phyloP scores from a whole-genome alignment of 2,329 filamentous ascomycete species.

The Madurella fahalii region DNA sequence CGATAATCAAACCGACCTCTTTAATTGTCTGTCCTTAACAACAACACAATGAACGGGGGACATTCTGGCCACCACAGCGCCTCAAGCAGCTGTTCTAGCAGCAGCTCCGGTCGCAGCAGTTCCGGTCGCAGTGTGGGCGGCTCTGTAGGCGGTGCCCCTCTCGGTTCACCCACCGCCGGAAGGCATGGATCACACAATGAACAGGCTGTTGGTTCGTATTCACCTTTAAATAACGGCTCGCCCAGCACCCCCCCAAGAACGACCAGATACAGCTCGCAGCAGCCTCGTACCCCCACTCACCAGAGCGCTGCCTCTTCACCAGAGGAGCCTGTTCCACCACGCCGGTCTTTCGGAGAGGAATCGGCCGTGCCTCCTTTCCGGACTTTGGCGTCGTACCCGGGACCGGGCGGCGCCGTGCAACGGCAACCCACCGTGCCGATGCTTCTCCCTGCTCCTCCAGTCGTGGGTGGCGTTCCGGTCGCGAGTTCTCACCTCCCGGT shows the following conservation, averaged over 20 bases:
- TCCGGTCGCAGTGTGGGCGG: neutral
- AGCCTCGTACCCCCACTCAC: too few species aligned
- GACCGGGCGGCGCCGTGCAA: neutral
- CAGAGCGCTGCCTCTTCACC: too few species aligned
- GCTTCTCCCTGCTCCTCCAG: neutral
- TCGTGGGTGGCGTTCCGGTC: neutral
- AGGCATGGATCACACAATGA: neutral
- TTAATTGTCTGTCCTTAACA: neutral
- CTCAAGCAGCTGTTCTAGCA: neutral
- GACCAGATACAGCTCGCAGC: neutral
- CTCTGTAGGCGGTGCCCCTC: conserved; percentile 8
- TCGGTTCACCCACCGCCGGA: neutral
- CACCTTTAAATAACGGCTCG: too few species aligned
- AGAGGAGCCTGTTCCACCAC: neutral
- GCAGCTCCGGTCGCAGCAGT: conserved; percentile 2
- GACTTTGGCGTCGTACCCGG: conserved; percentile 2
- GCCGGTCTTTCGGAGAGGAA: too few species aligned
- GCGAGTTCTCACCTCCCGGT: neutral
- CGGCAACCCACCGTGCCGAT: neutral
- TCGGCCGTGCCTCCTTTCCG: too few species aligned
- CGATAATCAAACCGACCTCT: neutral
- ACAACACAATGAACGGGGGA: neutral
- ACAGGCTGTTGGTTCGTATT: neutral
- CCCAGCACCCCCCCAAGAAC: neutral
- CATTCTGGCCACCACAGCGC: too few species aligned